Percentiles rank a stretch among this genome's conserved stretches.
These are phyloP conservation scores for Helichrysum umbraculigerum DNA, from an alignment of 129 eudicot species.

Conservation along the genomic window DNA sequence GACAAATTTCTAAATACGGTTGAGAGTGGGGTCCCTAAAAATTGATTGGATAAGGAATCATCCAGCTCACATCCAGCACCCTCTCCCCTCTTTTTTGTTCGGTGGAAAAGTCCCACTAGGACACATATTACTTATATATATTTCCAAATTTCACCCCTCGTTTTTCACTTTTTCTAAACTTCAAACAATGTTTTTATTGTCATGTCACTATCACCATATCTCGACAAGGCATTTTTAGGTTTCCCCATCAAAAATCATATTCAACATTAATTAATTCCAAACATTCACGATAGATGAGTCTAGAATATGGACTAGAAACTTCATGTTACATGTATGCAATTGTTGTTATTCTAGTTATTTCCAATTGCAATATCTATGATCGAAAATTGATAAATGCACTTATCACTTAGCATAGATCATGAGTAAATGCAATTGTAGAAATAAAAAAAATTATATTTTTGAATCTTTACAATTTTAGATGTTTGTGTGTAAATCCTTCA, in stretches of 20 bases:
- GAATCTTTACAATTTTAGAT: too few relatives aligned
- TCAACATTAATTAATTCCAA: neutral
- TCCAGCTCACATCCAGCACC: constrained; percentile 35
- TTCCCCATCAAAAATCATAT: neutral
- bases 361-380: too few relatives aligned
- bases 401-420: too few relatives aligned
- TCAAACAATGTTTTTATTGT: constrained; percentile 8
- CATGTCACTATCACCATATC: constrained; percentile 12
- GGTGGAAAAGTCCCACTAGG: constrained; percentile 26
- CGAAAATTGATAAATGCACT: too few relatives aligned
- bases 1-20: constrained; percentile 26
- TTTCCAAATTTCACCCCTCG: constrained; percentile 18
- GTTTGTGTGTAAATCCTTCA: too few relatives aligned
- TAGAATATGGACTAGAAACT: neutral
- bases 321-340: neutral
- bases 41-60: constrained; percentile 42
- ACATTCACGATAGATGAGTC: neutral
- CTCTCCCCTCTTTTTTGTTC: constrained; percentile 12
- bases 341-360: neutral
- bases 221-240: constrained; percentile 8
- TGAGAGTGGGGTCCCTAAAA: constrained; percentile 8
- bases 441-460: too few relatives aligned
- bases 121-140: constrained; percentile 1
- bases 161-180: neutral
- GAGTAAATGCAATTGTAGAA: too few relatives aligned